phyloP scores from a whole-genome alignment of 441 rosid genomes.

The Bruguiera hainesii region DNA sequence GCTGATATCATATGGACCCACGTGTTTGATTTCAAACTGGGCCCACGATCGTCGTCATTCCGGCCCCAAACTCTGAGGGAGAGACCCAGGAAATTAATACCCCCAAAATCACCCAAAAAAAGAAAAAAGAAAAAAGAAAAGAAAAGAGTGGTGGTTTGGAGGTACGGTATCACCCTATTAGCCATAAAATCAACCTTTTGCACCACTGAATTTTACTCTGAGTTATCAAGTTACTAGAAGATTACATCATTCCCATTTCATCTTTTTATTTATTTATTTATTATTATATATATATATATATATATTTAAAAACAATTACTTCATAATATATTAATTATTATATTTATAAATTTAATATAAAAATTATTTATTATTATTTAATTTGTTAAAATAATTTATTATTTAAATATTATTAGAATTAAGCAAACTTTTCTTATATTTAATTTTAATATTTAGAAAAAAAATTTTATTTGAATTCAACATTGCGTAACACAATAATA shows the following conservation, averaged over 20 bases:
- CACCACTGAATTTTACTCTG: neutral
- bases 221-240: neutral
- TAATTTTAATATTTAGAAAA: too few species aligned
- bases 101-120: too few species aligned
- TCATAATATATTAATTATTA: neutral
- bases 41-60: neutral
- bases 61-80: neutral
- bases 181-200: neutral
- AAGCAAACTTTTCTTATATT: too few species aligned
- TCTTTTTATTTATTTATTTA: neutral
- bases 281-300: neutral
- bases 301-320: too few species aligned
- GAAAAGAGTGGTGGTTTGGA: too few species aligned
- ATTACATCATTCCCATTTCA: neutral
- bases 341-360: neutral
- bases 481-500: too few species aligned
- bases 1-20: slow-evolving; percentile 18
- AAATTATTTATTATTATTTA: too few species aligned
- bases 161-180: too few species aligned
- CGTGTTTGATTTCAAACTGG: neutral
- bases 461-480: too few species aligned
- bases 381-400: neutral
- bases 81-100: neutral
- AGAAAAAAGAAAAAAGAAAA: too few species aligned
- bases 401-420: too few species aligned